A percentile compares a stretch with the other conserved stretches of the same genome.
These are phyloP conservation scores for Nicotiana tabacum DNA, from an alignment of 257 asterid genomes.

Conservation along the genomic window DNA sequence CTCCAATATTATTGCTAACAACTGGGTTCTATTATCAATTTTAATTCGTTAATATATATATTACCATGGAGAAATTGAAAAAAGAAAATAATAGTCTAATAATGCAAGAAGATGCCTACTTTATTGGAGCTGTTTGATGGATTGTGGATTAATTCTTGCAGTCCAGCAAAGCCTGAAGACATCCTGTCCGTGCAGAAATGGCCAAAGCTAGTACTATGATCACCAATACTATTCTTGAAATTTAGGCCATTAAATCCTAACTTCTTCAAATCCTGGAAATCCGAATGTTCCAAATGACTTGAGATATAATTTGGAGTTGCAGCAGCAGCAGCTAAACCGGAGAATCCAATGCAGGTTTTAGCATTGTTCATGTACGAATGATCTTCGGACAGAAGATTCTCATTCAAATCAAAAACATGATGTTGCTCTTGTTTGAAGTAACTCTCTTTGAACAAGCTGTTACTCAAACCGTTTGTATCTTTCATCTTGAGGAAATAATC, in stretches of 20 bases:
- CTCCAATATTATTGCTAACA: not conserved
- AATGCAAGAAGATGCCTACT: conserved; percentile 11
- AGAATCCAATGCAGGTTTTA: not conserved
- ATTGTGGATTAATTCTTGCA: conserved; percentile 5
- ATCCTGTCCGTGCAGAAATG: not conserved
- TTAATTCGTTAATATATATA: not conserved
- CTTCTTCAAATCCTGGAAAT: conserved; percentile 15
- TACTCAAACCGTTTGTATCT: conserved; percentile 10
- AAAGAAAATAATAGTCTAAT: too few species aligned
- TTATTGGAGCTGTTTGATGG: conserved; percentile 22
- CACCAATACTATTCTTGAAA: not conserved
- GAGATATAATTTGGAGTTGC: conserved; percentile 1
- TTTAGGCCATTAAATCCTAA: conserved; percentile 1
- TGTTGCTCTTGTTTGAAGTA: conserved; percentile 13
- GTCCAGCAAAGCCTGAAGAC: not conserved
- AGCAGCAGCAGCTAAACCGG: not conserved
- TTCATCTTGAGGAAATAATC: conserved; percentile 12
- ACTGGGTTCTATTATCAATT: not conserved
- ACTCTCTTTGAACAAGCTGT: conserved; percentile 2
- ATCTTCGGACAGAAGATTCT: conserved; percentile 8
- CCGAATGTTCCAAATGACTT: not conserved
- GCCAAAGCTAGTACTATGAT: not conserved
- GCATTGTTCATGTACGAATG: not conserved
- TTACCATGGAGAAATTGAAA: not conserved
- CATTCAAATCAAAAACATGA: conserved; percentile 21